A percentile compares a stretch with the other conserved stretches of the same genome.
These are phyloP conservation scores for Strobilomyces confusus DNA, from an alignment of 768 basidiomycete species.

Conservation along the genomic window DNA sequence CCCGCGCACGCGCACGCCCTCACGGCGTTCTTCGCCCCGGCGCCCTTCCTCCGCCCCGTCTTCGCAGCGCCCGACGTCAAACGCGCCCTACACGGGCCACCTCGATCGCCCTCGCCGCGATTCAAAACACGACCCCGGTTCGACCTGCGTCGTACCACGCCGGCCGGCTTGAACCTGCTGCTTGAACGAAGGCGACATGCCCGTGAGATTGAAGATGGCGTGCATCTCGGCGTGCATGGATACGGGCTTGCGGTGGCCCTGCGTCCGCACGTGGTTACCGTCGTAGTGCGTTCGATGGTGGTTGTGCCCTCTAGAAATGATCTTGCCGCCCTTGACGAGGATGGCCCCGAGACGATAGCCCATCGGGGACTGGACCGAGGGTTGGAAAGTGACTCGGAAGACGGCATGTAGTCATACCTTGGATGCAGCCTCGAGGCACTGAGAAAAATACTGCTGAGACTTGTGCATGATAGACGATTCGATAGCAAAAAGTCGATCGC, in stretches of 20 bases:
- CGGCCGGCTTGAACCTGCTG: not conserved
- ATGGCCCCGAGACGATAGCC: not conserved
- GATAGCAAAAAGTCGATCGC: not conserved
- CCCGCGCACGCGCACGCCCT: not conserved
- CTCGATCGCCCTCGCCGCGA: not conserved
- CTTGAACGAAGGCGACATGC: slow-evolving; percentile 6
- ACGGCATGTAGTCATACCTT: not conserved
- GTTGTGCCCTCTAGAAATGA: not conserved
- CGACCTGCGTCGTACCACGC: not conserved
- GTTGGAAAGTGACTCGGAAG: not conserved
- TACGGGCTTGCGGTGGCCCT: not conserved
- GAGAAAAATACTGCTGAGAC: not conserved
- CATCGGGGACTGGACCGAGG: not conserved
- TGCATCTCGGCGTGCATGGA: slow-evolving; percentile 6
- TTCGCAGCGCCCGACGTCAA: not conserved
- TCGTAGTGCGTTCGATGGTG: slow-evolving; percentile 4
- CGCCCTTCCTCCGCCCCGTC: not conserved
- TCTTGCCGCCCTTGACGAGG: slow-evolving; percentile 3
- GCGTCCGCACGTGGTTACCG: not conserved
- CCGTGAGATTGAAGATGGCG: slow-evolving; percentile 1
- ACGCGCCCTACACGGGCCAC: not conserved
- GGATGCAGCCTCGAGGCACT: slow-evolving; percentile 1
- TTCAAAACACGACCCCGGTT: not conserved
- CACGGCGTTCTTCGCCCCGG: not conserved
- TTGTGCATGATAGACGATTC: not conserved